Evolutionary conservation across 2,329 filamentous ascomycete species (phyloP).

Genomic region (Cladosporium austrohemisphaericum): DNA sequence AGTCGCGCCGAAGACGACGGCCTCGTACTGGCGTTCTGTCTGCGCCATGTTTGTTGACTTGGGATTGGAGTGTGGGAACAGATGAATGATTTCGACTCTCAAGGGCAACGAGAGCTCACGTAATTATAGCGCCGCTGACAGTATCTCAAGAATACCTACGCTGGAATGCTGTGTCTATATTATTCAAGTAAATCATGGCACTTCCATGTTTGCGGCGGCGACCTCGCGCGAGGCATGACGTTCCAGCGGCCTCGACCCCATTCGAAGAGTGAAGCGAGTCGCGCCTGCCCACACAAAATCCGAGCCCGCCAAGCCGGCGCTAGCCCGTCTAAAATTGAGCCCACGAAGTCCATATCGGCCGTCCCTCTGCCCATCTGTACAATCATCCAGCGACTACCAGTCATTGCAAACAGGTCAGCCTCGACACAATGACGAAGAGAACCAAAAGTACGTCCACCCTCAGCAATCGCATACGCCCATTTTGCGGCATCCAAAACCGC

Average conservation of each 20-base stretch:
- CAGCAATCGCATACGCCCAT: not conserved
- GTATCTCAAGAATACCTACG: no score
- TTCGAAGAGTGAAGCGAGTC: no score
- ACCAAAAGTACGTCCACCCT: slow-evolving; percentile 61
- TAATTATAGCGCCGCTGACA: not conserved
- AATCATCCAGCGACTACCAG: slow-evolving; percentile 12
- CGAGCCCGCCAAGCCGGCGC: not conserved
- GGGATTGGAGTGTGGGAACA: not conserved
- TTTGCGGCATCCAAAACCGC: not conserved
- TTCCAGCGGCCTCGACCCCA: not conserved
- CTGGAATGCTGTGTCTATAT: no score
- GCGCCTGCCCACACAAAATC: no score
- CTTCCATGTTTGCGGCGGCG: not conserved
- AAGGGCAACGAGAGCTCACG: not conserved
- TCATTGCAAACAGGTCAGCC: slow-evolving; percentile 19
- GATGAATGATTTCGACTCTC: not conserved
- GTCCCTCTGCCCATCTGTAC: slow-evolving; percentile 5
- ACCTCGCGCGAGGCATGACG: slow-evolving; percentile 1
- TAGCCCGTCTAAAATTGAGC: slow-evolving; percentile 5
- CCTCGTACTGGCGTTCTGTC: slow-evolving; percentile 54
- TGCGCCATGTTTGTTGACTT: slow-evolving; percentile 1
- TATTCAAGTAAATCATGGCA: no score
- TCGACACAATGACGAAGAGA: slow-evolving; percentile 82
- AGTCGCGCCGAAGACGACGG: slow-evolving; percentile 64
- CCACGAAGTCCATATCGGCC: slow-evolving; percentile 13